Evolutionary conservation across 2,329 filamentous ascomycete genomes (phyloP).

Genomic region (Verticillium isaacii): DNA sequence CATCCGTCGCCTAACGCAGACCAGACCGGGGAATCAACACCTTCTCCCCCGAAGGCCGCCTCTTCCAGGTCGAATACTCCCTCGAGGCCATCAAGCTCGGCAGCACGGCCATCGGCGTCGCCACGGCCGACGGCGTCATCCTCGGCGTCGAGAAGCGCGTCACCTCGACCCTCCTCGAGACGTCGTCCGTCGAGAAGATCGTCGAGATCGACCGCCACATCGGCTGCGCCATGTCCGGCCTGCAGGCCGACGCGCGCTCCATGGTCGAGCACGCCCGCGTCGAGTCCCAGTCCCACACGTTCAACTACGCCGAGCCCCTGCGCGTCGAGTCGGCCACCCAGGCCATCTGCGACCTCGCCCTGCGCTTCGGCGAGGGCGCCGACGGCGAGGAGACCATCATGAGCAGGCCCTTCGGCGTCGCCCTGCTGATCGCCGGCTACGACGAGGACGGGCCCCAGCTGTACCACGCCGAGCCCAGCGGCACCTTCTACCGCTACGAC

Average conservation of each 20-base stretch:
- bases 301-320: conserved; percentile 95
- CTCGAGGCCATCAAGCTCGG: conserved; percentile 99
- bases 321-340: conserved; percentile 97
- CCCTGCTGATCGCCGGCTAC: conserved; percentile 91
- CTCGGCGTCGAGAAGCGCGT: conserved; percentile 99
- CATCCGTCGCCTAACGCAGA: conserved; percentile 1
- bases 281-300: conserved; percentile 93
- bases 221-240: conserved; percentile 95
- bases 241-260: conserved; percentile 94
- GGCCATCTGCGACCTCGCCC: conserved; percentile 93
- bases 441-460: conserved; percentile 96
- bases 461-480: conserved; percentile 96
- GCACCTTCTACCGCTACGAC: conserved; percentile 98
- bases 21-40: conserved; percentile 44
- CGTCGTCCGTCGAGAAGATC: conserved; percentile 98
- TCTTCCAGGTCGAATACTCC: conserved; percentile 99
- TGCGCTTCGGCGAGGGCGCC: conserved; percentile 94
- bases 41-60: conserved; percentile 98
- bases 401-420: conserved; percentile 95
- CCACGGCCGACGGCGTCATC: conserved; percentile 90
- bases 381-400: conserved; percentile 99
- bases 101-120: conserved; percentile 95
- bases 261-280: conserved; percentile 98
- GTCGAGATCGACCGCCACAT: conserved; percentile 99
- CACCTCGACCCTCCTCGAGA: conserved; percentile 94